Evolutionary conservation across 768 basidiomycete species (phyloP), one percentile per base, ranked within the genome.

Genomic region (Leccinum sublutescens): DNA sequence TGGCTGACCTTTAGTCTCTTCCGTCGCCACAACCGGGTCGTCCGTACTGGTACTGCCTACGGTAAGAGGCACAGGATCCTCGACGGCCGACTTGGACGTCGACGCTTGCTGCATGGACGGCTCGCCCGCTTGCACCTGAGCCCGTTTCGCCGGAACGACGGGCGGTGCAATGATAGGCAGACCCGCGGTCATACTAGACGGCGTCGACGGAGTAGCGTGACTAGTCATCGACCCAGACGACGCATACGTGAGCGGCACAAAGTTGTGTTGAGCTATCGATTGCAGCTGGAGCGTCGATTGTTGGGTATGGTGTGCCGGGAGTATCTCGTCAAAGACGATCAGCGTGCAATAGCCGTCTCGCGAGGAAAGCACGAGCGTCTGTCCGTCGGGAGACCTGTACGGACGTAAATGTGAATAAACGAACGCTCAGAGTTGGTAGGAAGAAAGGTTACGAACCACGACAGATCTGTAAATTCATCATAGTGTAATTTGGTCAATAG

Each of bases 331-430:
- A 71, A 99, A 98, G 21, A 92, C 82, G 65, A 97, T 82, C 58
- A 98, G 82, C 1, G 96, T 97, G 77, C 97, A 98, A 74, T 98
- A 99, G 0, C 97, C 97, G 70, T 99, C 97, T 27, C 94, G 86
- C 1, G 94, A 92, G 1, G 95, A 89, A 27, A 98, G 84, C 52
- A 98, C 84, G 17, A 99, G 82, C 45, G 91, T 85, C 73, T 97
- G 93, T 4, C 97, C 97, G 66, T 98, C 97, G 1, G 94, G 86
- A 1, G 96, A 96, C 96, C 96, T 98, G 38, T 15, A 52, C 12
- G 38, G 11, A 25, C 55, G 19, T n/a, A 2, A n/a, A 49, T 23
- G 55, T 57, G 23, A 62, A 54, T 58, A n/a, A 58, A 51, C 34
- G 38, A 54, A 49, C 49, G 25, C 50, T 34, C 49, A 34, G 45